Conservation (phyloP, 441 rosid genomes). For the Capsella rubella region DNA sequence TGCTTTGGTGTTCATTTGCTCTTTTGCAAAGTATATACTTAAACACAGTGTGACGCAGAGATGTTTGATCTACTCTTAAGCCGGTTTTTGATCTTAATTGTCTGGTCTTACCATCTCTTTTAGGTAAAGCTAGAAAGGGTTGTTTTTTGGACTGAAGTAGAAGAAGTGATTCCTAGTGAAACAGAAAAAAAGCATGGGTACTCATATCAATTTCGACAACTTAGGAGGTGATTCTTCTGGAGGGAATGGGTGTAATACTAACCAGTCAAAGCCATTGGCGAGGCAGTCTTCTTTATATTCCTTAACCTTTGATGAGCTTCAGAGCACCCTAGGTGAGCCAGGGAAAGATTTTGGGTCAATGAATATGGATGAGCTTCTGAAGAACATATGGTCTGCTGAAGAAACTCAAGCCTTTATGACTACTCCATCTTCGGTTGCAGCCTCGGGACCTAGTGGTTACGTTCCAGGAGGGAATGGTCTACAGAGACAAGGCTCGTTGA, state of each 20-base stretch:
- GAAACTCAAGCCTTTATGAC: conserved; percentile 62
- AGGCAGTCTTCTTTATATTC: conserved; percentile 65
- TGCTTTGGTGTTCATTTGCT: conserved; percentile 4
- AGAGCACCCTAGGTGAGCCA: conserved; percentile 59
- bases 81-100: background rate
- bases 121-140: conserved; percentile 19
- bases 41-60: conserved; percentile 2
- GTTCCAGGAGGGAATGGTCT: conserved; percentile 48
- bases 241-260: conserved; percentile 36
- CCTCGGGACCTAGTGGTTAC: conserved; percentile 36
- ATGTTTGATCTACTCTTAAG: conserved; percentile 2
- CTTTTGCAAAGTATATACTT: background rate
- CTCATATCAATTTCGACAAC: conserved; percentile 53
- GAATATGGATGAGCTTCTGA: conserved; percentile 79
- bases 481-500: conserved; percentile 72
- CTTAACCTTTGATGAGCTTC: conserved; percentile 73
- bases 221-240: conserved; percentile 27
- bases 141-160: conserved; percentile 20
- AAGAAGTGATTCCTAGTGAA: background rate
- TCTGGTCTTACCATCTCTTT: conserved; percentile 1
- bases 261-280: conserved; percentile 44
- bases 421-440: conserved; percentile 38
- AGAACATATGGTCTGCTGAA: conserved; percentile 69
- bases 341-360: conserved; percentile 80
- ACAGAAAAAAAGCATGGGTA: conserved; percentile 35